Conservation (phyloP, 73 alveolate species). For the Paramecium caudatum region DNA sequence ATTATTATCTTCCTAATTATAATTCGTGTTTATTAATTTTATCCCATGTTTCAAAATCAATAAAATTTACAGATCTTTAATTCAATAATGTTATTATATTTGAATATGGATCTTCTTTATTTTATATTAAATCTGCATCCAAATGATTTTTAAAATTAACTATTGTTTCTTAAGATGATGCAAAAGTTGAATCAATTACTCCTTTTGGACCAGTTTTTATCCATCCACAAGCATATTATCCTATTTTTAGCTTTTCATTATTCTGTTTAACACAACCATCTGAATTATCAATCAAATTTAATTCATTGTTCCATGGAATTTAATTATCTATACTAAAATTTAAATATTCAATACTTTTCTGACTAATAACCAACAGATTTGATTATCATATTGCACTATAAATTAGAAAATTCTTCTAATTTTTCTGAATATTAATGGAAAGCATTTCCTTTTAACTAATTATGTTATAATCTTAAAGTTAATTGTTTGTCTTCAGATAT, state of each 20-base stretch:
- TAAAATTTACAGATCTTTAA: neutral
- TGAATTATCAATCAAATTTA: conserved; percentile 49
- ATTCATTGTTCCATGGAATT: conserved; percentile 66
- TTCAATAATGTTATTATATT: neutral
- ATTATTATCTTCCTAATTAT: neutral
- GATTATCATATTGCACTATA: conserved; percentile 74
- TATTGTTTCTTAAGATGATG: conserved; percentile 65
- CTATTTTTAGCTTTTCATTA: conserved; percentile 71
- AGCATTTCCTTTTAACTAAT: conserved; percentile 52
- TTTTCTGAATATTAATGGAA: conserved; percentile 34
- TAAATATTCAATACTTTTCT: neutral
- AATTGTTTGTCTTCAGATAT: neutral
- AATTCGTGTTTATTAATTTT: conserved; percentile 72
- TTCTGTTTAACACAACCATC: conserved; percentile 73
- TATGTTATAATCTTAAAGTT: conserved; percentile 2
- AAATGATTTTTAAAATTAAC: conserved; percentile 63
- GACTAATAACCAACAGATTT: conserved; percentile 78
- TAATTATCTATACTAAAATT: conserved; percentile 60
- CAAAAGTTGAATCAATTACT: conserved; percentile 85
- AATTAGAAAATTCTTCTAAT: neutral
- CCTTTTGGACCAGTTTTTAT: conserved; percentile 92
- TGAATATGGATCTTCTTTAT: conserved; percentile 24
- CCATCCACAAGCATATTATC: conserved; percentile 92
- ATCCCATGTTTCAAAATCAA: conserved; percentile 65
- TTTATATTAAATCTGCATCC: conserved; percentile 20